Conservation (phyloP, 2,329 filamentous ascomycete genomes). For the Pyrenophora tritici-repentis region DNA sequence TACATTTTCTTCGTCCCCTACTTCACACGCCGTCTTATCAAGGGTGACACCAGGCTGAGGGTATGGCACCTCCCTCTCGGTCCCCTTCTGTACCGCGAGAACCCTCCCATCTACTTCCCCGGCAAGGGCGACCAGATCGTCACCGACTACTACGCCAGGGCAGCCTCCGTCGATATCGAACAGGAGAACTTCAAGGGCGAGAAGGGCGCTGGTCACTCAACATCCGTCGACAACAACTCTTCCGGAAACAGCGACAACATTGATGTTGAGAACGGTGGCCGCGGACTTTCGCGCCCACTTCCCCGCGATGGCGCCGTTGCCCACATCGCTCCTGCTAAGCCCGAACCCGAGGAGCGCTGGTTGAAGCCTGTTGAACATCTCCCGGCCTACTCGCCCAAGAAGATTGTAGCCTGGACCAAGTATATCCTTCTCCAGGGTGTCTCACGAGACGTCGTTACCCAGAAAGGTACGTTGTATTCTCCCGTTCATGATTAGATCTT, state of each 20-base stretch:
- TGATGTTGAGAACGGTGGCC: conserved; percentile 7
- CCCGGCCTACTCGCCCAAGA: conserved; percentile 33
- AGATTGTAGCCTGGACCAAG: conserved; percentile 49
- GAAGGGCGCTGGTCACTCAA: conserved; percentile 1
- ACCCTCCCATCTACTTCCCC: conserved; percentile 50
- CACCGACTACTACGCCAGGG: conserved; percentile 49
- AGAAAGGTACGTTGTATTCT: not conserved
- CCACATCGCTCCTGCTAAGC: conserved; percentile 9
- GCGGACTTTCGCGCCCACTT: conserved; percentile 7
- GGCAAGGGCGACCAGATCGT: conserved; percentile 46
- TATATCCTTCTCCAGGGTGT: conserved; percentile 53
- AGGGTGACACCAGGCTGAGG: conserved; percentile 32
- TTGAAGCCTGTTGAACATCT: conserved; percentile 45
- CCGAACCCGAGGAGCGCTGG: conserved; percentile 42
- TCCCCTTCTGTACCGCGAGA: conserved; percentile 50
- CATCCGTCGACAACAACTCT: conserved; percentile 7
- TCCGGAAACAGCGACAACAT: conserved; percentile 2
- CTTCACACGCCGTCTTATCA: conserved; percentile 34
- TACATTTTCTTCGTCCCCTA: conserved; percentile 40
- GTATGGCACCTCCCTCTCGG: conserved; percentile 42
- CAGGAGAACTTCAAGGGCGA: conserved; percentile 14
- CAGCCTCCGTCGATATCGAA: conserved; percentile 18
- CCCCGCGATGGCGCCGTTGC: conserved; percentile 6
- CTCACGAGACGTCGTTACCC: conserved; percentile 48
- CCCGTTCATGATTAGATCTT: no score